A percentile compares a stretch with the other conserved stretches of the same genome.
These are phyloP conservation scores for Vigna radiata DNA, from an alignment of 306 rosid species.

Conservation along the genomic window DNA sequence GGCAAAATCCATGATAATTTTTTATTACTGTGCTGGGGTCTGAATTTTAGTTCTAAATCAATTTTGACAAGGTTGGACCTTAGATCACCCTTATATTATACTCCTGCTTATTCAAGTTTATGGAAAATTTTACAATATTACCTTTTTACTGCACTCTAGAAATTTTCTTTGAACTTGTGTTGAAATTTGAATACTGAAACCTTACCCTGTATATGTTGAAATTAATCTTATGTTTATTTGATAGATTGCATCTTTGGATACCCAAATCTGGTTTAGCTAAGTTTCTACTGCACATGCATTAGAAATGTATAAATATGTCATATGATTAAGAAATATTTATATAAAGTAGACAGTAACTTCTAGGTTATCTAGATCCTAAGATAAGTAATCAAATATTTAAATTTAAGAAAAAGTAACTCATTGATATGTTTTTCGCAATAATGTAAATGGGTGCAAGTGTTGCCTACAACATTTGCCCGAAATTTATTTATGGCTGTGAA, in stretches of 20 bases:
- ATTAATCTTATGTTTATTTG: neutral
- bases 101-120: constrained; percentile 2
- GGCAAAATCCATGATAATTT: constrained; percentile 40
- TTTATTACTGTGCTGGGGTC: constrained; percentile 45
- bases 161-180: constrained; percentile 2
- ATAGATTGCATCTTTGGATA: neutral
- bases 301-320: too few species aligned
- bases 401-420: too few species aligned
- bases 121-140: neutral
- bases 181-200: neutral
- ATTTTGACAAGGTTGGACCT: constrained; percentile 50
- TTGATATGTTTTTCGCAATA: too few species aligned
- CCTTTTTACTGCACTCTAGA: neutral
- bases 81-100: constrained; percentile 9
- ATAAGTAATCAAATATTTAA: too few species aligned
- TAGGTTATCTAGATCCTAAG: too few species aligned
- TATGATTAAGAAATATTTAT: too few species aligned
- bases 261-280: neutral
- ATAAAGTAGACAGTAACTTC: too few species aligned
- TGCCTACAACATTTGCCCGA: too few species aligned
- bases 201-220: neutral
- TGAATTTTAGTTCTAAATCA: constrained; percentile 44
- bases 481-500: too few species aligned
- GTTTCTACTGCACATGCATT: neutral
- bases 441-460: too few species aligned